Evolutionary conservation across 352 stramenopile species (phyloP), one percentile per base, ranked within the genome.

Genomic region (Phytopythium cucurbitacearum): DNA sequence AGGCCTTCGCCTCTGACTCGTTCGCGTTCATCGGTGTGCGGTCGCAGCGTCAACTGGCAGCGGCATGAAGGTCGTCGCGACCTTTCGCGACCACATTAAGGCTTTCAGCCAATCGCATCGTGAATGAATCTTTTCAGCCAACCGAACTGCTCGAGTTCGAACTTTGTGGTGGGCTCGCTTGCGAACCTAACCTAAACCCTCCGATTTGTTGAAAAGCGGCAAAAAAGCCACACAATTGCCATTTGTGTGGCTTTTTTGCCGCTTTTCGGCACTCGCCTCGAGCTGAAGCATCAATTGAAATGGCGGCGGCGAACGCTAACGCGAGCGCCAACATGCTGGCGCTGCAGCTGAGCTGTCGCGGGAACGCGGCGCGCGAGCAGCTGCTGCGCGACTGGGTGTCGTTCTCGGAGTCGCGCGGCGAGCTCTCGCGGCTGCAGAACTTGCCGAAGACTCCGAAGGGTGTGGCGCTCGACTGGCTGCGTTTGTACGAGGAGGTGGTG

Each of bases 401-500:
- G 39, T 89, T 91, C 47, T 11, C 43, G 1, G 80, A 91, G 54
- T 15, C 61, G 10, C 77, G 80, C 1, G 65, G 65, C 0, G 75
- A 89, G 61, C 41, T 71, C 12, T 36, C 58, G 36, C 49, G 69
- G 39, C 65, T 91, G 13, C 77, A 83, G 39, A 51, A 12, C 3
- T 69, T 91, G 45, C 80, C 80, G 7, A 76, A 71, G 60, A 76
- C 69, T 35, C 75, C 73, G 1, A 66, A 78, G 8, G 76, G 76
- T 44, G 64, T 60, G 34, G 15, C 65, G 1, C 84, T 93, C 58
- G 80, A 91, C 65, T 89, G 81, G 73, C 63, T 93, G 16, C 70
- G 80, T 40, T 63, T 93, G 50, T 93, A 93, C 64, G 83, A 93
- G 53, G 83, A 91, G 51, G 80, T 93, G 37, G 83, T 85, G 45